A percentile compares a stretch with the other conserved stretches of the same genome.
Evolutionary conservation across 805 yeast species (phyloP).

Genomic region (Saturnispora mendoncae): DNA sequence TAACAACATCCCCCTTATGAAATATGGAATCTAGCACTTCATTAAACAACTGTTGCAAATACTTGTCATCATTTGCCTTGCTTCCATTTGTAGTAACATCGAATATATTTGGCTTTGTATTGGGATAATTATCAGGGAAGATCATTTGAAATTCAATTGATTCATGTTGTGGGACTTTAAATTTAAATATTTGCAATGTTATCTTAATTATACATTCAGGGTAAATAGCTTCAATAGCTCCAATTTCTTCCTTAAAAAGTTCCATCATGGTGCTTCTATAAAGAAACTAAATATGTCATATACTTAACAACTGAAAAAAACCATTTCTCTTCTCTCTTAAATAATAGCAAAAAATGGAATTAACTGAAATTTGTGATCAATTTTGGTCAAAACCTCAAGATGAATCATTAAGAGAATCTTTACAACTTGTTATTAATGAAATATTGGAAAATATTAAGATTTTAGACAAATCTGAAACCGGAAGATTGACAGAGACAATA

Average conservation of each 20-base stretch:
- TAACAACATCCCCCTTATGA: slow-evolving; percentile 56
- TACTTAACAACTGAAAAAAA: too few species aligned
- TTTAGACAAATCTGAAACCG: too few species aligned
- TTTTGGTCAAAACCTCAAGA: not conserved
- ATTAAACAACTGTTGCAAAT: slow-evolving; percentile 38
- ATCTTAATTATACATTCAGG: slow-evolving; percentile 47
- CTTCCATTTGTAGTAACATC: slow-evolving; percentile 36
- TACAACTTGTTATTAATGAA: not conserved
- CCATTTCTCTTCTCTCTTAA: not conserved
- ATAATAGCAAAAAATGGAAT: not conserved
- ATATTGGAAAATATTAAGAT: too few species aligned
- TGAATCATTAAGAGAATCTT: not conserved
- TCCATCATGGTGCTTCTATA: slow-evolving; percentile 11
- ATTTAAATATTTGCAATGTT: slow-evolving; percentile 35
- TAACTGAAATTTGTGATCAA: not conserved
- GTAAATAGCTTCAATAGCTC: slow-evolving; percentile 80
- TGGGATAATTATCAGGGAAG: slow-evolving; percentile 68
- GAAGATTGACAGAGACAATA: too few species aligned
- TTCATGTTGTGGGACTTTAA: slow-evolving; percentile 55
- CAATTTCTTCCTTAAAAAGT: slow-evolving; percentile 62
- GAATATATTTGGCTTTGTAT: slow-evolving; percentile 50
- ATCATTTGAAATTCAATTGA: slow-evolving; percentile 54
- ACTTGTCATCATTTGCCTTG: slow-evolving; percentile 36
- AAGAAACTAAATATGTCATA: not conserved
- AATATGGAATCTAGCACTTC: slow-evolving; percentile 48